These are phyloP conservation scores for Lecanosticta acicola DNA, from an alignment of 2,329 filamentous ascomycete genomes.

Conservation along the genomic window DNA sequence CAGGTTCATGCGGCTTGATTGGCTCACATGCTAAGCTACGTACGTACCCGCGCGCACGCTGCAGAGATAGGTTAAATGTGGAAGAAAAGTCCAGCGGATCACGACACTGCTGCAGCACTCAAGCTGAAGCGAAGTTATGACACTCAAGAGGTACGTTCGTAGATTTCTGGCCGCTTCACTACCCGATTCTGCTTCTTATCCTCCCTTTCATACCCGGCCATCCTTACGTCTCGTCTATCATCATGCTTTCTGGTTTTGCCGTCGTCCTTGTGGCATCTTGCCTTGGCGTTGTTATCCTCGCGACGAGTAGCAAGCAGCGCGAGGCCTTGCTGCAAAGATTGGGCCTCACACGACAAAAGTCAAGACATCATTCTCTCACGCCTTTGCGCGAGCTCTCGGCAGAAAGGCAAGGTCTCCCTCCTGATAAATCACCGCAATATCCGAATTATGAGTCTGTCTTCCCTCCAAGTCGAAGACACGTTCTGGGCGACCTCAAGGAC, in stretches of 20 bases:
- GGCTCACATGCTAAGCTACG: neutral
- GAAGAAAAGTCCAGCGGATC: neutral
- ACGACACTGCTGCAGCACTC: neutral
- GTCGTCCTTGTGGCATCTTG: neutral
- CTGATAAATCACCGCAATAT: conserved; percentile 20
- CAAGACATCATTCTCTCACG: conserved; percentile 48
- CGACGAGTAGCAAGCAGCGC: conserved; percentile 34
- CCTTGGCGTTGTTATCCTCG: conserved; percentile 23
- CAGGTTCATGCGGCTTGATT: neutral
- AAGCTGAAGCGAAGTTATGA: too few species aligned
- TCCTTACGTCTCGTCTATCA: too few species aligned
- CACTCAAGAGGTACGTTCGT: too few species aligned
- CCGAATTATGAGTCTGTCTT: conserved; percentile 44
- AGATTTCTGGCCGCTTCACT: too few species aligned
- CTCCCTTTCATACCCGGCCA: too few species aligned
- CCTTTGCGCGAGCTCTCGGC: conserved; percentile 51
- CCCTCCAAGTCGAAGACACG: conserved; percentile 49
- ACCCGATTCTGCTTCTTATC: too few species aligned
- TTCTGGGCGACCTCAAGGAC: conserved; percentile 35
- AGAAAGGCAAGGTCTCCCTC: conserved; percentile 37
- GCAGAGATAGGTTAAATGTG: conserved; percentile 1
- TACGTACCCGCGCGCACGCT: neutral
- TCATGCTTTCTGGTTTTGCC: too few species aligned
- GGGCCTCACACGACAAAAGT: conserved; percentile 36
- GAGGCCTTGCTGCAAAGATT: conserved; percentile 39